Evolutionary conservation across 2,329 filamentous ascomycete species (phyloP).

Genomic region (Alternaria arbusti): DNA sequence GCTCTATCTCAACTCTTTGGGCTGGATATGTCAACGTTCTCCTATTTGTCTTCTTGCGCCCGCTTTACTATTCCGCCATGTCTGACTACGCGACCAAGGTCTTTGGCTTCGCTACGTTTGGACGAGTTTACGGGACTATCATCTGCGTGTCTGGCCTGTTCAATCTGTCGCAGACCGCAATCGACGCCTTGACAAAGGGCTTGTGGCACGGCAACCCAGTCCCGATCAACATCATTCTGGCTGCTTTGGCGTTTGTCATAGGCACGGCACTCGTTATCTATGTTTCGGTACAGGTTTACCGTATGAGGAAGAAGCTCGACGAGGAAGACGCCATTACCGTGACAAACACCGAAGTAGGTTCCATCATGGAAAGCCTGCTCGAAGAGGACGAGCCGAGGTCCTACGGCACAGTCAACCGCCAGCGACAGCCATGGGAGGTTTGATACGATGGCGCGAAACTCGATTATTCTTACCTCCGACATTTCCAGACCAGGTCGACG

Average conservation of each 20-base stretch:
- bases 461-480: neutral
- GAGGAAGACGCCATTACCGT: slow-evolving; percentile 62
- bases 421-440: slow-evolving; percentile 21
- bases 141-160: slow-evolving; percentile 83
- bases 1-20: slow-evolving; percentile 71
- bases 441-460: neutral
- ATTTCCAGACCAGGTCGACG: neutral
- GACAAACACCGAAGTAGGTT: slow-evolving; percentile 71
- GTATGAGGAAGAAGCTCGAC: slow-evolving; percentile 40
- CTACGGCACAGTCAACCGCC: slow-evolving; percentile 33
- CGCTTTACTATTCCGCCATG: slow-evolving; percentile 88
- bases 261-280: slow-evolving; percentile 66
- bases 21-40: slow-evolving; percentile 76
- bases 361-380: slow-evolving; percentile 54
- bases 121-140: slow-evolving; percentile 86
- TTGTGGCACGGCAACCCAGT: slow-evolving; percentile 74
- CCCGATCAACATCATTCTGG: slow-evolving; percentile 74
- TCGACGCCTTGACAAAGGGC: slow-evolving; percentile 78
- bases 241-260: slow-evolving; percentile 65
- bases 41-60: slow-evolving; percentile 82
- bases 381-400: slow-evolving; percentile 43
- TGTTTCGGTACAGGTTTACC: slow-evolving; percentile 40
- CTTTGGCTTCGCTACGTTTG: slow-evolving; percentile 88
- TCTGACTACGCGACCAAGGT: slow-evolving; percentile 89
- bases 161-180: slow-evolving; percentile 79